A percentile compares a stretch with the other conserved stretches of the same genome.
phyloP scores from a whole-genome alignment of 495 filamentous ascomycete genomes.

The Lasiosphaeria hispida region DNA sequence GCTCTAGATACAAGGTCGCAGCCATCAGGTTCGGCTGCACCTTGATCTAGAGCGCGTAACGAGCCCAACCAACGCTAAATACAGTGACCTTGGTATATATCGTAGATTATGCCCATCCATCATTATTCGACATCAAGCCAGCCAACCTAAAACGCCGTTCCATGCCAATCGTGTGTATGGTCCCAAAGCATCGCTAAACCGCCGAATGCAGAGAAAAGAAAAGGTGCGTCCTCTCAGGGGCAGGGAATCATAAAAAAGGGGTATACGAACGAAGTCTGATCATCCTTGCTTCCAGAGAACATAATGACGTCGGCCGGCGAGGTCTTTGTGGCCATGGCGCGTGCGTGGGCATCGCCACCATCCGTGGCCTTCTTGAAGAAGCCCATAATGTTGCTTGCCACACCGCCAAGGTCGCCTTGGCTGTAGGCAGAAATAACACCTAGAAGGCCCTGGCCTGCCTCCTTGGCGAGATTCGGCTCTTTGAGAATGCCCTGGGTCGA shows the following conservation, averaged over 20 bases:
- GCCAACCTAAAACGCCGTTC: not conserved
- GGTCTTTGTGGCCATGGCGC: slow-evolving; percentile 83
- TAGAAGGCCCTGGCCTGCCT: slow-evolving; percentile 90
- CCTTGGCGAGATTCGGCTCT: slow-evolving; percentile 96
- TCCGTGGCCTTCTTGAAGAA: slow-evolving; percentile 91
- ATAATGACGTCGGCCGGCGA: slow-evolving; percentile 95
- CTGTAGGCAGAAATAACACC: slow-evolving; percentile 86
- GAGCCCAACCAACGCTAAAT: slow-evolving; percentile 20
- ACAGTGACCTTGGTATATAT: slow-evolving; percentile 1
- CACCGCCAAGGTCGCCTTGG: slow-evolving; percentile 81
- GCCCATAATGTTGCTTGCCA: slow-evolving; percentile 75
- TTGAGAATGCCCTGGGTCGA: slow-evolving; percentile 93
- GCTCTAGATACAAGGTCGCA: slow-evolving; percentile 50
- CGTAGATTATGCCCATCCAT: slow-evolving; percentile 5
- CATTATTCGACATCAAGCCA: slow-evolving; percentile 1
- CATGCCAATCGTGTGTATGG: not conserved
- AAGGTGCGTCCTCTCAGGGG: slow-evolving; percentile 16
- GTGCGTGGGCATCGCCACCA: slow-evolving; percentile 78
- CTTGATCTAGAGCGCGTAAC: slow-evolving; percentile 40
- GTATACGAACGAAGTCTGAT: slow-evolving; percentile 82
- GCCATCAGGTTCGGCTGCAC: slow-evolving; percentile 28
- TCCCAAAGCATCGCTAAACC: not conserved
- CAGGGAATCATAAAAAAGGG: slow-evolving; percentile 31
- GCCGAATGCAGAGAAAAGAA: slow-evolving; percentile 6
- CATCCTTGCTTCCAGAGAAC: slow-evolving; percentile 96